Base-by-base conservation (phyloP, 2,329 filamentous ascomycete genomes). In the Fusarium irregulare region DNA sequence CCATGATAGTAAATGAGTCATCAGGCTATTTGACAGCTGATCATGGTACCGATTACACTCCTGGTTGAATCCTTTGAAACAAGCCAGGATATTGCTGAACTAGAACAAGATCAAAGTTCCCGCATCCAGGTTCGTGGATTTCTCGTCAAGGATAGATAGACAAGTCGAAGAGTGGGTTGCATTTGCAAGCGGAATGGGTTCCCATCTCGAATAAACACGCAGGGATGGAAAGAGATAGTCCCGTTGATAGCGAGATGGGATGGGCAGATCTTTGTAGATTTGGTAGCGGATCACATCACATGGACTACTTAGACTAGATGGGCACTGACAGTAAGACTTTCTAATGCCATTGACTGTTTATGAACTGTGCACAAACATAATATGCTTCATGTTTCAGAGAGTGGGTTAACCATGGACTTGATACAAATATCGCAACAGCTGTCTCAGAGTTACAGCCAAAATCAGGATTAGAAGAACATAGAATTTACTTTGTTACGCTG, bases 121-220 rank as follows among this genome's bases (percentile, higher is more conserved):
- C 62, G 53, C 46, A 73, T 67, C 71, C 68, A 75, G 72, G 72
- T 71, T 65, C 68, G 56, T 63, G 73, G 71, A 67, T 72, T 73
- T 56, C 45, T 57, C 45, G 53, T 56, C 64, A 40, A 66, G 56
- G 48, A 56, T 64, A 53, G 16, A 28, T 37, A n/a, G 34, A 37
- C 10, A 37, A 37, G 18, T 37, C 10, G 60, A 58, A 32, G 60
- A 59, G 51, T 23, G 30, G 23, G 49, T 53, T 53, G 49, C 49
- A 42, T 53, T 66, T 44, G 30, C 45, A 66, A 72, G 57, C 58
- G 61, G 59, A 60, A 66, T 50, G 47, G 71, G 63, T 69, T 46
- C 64, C 66, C 70, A 64, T 57, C 60, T 30, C 13, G 12, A 57
- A 40, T 28, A 27, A 71, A 58, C 46, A 66, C 54, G 50, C 71